Base-by-base conservation (phyloP, 768 basidiomycete genomes). In the Phanerochaete carnosa region DNA sequence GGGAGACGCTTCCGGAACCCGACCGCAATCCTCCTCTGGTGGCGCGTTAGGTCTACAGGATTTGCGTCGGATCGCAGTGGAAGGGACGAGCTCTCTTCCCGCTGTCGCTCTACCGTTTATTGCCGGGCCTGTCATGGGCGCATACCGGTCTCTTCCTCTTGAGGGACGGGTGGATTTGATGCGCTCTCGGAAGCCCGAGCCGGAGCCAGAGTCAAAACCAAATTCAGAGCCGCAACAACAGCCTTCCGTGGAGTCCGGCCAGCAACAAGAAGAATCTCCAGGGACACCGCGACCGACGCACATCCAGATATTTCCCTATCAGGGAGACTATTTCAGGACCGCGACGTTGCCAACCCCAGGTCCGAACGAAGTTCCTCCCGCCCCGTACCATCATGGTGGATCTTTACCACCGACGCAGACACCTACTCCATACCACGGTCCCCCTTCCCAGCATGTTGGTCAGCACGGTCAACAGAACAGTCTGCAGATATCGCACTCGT, bases 161-260 rank as follows among this genome's bases (percentile, higher is more conserved):
- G 89, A 92, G 60, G 95, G 95, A 5, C 87, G 95, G 50, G 80
- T 95, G 58, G 94, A 96, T 69, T 78, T 98, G 66, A 89, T 97
- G 80, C 84, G 88, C 58, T 89, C 84, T 3, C 70, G 66, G 47
- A 66, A 67, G 28, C 39, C 39, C 5, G 39, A 43, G 16, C 39
- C 39, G 6, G 39, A 43, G 39, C 11, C 39, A 7, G 39, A 43
- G 16, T 43, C 39, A 19, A 61, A 63, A 45, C 58, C 49, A 19
- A 61, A 63, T 37, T 57, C 49, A 29, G 55, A 57, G 7, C 60
- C 54, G 4, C 43, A 60, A 37, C 51, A 26, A 30, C 54, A 60
- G 26, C 35, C 32, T 33, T 29, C 16, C 22, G 35, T 43, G 1
- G 43, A 23, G 19, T 16, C 23, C 8, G 28, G 16, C 43, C 53